Evolutionary conservation across 2,329 filamentous ascomycete genomes (phyloP), one percentile per base, ranked within the genome.

Genomic region (Xylaria sp.): DNA sequence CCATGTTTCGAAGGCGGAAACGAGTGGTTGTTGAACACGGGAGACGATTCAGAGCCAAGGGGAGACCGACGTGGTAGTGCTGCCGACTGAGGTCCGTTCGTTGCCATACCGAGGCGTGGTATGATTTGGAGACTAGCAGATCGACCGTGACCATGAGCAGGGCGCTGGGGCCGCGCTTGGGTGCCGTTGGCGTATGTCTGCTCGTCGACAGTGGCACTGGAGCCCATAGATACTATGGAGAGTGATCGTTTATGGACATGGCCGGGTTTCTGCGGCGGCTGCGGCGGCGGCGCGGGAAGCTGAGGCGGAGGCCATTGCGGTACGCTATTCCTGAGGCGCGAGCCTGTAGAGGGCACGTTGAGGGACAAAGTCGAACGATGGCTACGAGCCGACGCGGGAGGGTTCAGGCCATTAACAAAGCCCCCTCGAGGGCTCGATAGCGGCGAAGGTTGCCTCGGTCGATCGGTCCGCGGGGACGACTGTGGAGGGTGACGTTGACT

Each of bases 41-140:
- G 86, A 2, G 87, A 85, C 18, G 77, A 77, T 63, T 83, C 82
- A 2, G 79, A 83, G 62, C 80, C 82, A 39, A 82, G 82, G 18
- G 84, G 81, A 8, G 69, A 62, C 69, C 85, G 82, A 52, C 83
- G 81, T 4, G 83, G 71, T n/a, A 79, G 74, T 72, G 76, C 71
- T 74, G 82, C 81, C 33, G 82, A 83, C 33, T 81, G 79, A 68
- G 80, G 83, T 59, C 80, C 83, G 74, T 78, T 86, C 80, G 82
- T 86, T 80, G 82, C 75, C 77, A 80, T 72, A 76, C 74, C 73
- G n/a, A 77, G 71, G 70, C 85, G 85, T 56, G 89, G 84, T 71
- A 89, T 78, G 73, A 95, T 91, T 79, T 97, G 94, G 68, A 97
- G 82, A 82, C 94, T 97, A 28, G 93, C 89, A 46, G 94, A 94